These are phyloP conservation scores for Phellinidium pouzarii DNA, from an alignment of 1,284 basidiomycete genomes.

Conservation along the genomic window DNA sequence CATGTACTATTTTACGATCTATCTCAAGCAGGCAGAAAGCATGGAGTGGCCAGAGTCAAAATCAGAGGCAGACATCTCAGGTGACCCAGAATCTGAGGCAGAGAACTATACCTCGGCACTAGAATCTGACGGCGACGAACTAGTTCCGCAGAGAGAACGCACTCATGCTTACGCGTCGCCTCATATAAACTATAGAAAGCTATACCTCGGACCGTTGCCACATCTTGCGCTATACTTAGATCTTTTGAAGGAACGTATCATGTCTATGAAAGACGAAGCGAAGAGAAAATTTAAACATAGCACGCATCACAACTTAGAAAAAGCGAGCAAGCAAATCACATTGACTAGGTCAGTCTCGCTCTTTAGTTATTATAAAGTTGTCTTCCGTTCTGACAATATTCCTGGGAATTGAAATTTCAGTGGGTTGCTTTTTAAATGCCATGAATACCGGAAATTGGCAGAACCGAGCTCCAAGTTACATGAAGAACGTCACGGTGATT, in stretches of 20 bases:
- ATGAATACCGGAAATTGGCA: background rate
- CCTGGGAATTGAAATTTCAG: background rate
- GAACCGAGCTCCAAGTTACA: background rate
- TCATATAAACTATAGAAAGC: background rate
- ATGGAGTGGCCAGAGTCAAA: background rate
- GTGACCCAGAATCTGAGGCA: too few species aligned
- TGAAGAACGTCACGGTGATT: background rate
- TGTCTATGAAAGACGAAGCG: constrained; percentile 4
- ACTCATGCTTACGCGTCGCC: too few species aligned
- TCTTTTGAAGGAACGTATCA: background rate
- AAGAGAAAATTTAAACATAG: background rate
- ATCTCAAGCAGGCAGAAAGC: background rate
- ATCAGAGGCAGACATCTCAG: too few species aligned
- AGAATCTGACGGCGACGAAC: too few species aligned
- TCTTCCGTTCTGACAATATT: background rate
- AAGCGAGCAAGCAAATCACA: background rate
- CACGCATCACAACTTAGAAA: background rate
- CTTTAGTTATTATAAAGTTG: background rate
- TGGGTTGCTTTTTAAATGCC: background rate
- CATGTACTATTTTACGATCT: background rate
- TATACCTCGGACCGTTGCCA: constrained; percentile 6
- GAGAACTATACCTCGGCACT: too few species aligned
- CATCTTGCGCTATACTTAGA: constrained; percentile 9
- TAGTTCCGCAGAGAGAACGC: too few species aligned
- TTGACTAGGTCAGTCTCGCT: background rate